These are phyloP conservation scores for Phytophthora tentaculata DNA, from an alignment of 352 stramenopile genomes.

Conservation along the genomic window DNA sequence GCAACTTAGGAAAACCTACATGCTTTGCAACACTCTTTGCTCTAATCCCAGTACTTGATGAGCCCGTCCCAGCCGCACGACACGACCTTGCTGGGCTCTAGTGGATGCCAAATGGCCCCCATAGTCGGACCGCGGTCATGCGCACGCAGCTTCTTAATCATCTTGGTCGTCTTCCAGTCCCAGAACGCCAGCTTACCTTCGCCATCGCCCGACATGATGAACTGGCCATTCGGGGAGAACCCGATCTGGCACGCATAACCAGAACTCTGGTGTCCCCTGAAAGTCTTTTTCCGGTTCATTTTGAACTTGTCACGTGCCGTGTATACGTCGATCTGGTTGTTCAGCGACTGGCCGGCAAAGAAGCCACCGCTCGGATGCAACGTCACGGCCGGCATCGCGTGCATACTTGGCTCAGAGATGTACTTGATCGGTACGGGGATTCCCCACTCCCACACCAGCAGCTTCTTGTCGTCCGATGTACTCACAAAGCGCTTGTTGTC, in stretches of 20 bases:
- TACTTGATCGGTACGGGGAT: conserved; percentile 99
- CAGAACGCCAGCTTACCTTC: conserved; percentile 98
- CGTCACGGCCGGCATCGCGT: conserved; percentile 97
- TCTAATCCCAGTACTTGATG: conserved; percentile 99
- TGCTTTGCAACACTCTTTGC: conserved; percentile 1
- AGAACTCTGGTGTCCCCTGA: conserved; percentile 93
- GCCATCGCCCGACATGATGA: conserved; percentile 94
- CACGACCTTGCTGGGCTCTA: conserved; percentile 96
- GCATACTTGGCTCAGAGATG: conserved; percentile 98
- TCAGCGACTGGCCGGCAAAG: conserved; percentile 96
- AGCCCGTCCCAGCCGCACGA: conserved; percentile 99
- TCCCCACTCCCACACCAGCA: conserved; percentile 98
- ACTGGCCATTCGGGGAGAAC: conserved; percentile 97
- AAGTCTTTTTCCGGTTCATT: conserved; percentile 93
- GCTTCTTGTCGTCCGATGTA: conserved; percentile 99
- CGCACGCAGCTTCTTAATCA: conserved; percentile 87
- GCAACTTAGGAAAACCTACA: conserved; percentile 2
- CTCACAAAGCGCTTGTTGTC: conserved; percentile 95
- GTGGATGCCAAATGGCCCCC: conserved; percentile 95
- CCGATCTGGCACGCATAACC: conserved; percentile 97
- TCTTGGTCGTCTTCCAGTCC: conserved; percentile 97
- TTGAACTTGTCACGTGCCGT: conserved; percentile 95
- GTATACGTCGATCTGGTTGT: conserved; percentile 99
- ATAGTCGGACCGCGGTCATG: conserved; percentile 96
- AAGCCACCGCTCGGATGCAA: conserved; percentile 94